Conservation (phyloP, 2,329 filamentous ascomycete species). For the Sporothrix schenckii region DNA sequence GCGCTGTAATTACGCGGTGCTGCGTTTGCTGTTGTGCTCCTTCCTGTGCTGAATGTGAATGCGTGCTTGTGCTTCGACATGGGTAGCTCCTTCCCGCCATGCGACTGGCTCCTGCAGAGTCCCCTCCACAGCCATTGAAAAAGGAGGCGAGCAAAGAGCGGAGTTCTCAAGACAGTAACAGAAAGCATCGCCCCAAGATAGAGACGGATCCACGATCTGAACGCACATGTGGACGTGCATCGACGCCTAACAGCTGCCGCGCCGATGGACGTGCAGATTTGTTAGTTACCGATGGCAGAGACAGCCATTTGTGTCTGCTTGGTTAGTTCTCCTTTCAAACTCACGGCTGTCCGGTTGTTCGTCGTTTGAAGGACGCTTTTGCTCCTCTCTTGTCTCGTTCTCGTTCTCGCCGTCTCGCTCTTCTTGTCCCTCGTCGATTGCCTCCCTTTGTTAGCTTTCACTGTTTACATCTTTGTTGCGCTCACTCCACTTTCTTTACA, state of each 20-base stretch:
- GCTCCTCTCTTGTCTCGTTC: background rate
- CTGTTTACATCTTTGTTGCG: background rate
- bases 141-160: conserved; percentile 7
- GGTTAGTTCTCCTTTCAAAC: conserved; percentile 3
- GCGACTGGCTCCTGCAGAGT: background rate
- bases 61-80: conserved; percentile 15
- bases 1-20: background rate
- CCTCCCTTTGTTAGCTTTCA: background rate
- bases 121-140: conserved; percentile 13
- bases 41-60: no score
- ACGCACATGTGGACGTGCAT: conserved; percentile 11
- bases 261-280: background rate
- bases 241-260: conserved; percentile 18
- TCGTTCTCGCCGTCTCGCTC: background rate
- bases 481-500: background rate
- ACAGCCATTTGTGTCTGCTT: background rate
- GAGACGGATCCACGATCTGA: conserved; percentile 21
- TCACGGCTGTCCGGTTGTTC: background rate
- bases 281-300: conserved; percentile 13
- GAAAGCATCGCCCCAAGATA: conserved; percentile 12
- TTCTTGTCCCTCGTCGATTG: background rate
- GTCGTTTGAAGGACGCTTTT: background rate
- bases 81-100: conserved; percentile 14
- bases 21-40: background rate
- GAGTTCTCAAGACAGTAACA: background rate